Percentiles rank a stretch among this genome's conserved stretches.
These are phyloP conservation scores for Sporothrix euskadiensis DNA, from an alignment of 2,329 filamentous ascomycete genomes.

Conservation along the genomic window DNA sequence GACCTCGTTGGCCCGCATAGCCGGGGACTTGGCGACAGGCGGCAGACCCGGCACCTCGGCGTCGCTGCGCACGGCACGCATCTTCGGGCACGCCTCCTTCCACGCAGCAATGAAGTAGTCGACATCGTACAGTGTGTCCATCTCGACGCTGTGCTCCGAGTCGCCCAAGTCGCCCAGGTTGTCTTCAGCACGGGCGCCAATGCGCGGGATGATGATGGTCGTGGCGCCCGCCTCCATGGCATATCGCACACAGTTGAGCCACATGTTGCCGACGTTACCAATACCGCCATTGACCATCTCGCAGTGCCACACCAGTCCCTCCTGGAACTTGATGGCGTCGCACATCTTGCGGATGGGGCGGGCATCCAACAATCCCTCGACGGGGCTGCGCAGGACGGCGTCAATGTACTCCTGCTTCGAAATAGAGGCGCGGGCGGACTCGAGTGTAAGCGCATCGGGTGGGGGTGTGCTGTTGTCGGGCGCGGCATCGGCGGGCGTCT, in stretches of 20 bases:
- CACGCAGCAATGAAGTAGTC: conserved; percentile 30
- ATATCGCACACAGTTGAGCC: conserved; percentile 43
- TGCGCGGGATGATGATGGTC: conserved; percentile 33
- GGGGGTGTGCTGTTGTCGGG: not conserved
- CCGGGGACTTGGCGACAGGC: not conserved
- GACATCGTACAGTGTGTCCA: conserved; percentile 29
- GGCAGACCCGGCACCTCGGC: conserved; percentile 26
- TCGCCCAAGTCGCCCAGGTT: conserved; percentile 30
- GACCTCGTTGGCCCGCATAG: conserved; percentile 16
- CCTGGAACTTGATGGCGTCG: conserved; percentile 38
- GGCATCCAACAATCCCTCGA: conserved; percentile 32
- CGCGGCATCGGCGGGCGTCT: not conserved
- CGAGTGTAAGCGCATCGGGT: not conserved
- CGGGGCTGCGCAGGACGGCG: conserved; percentile 30
- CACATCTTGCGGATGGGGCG: conserved; percentile 34
- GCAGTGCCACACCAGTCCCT: conserved; percentile 43
- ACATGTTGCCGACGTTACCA: conserved; percentile 42
- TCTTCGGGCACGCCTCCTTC: conserved; percentile 30
- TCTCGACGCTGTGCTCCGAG: conserved; percentile 23
- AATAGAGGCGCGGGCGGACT: conserved; percentile 12
- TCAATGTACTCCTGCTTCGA: conserved; percentile 31
- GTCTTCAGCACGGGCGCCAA: conserved; percentile 33
- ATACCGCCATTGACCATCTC: conserved; percentile 42
- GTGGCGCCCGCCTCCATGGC: conserved; percentile 39
- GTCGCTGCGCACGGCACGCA: conserved; percentile 30